A percentile compares a stretch with the other conserved stretches of the same genome.
These are phyloP conservation scores for Lactarius pseudohatsudake DNA, from an alignment of 768 basidiomycete species.

Conservation along the genomic window DNA sequence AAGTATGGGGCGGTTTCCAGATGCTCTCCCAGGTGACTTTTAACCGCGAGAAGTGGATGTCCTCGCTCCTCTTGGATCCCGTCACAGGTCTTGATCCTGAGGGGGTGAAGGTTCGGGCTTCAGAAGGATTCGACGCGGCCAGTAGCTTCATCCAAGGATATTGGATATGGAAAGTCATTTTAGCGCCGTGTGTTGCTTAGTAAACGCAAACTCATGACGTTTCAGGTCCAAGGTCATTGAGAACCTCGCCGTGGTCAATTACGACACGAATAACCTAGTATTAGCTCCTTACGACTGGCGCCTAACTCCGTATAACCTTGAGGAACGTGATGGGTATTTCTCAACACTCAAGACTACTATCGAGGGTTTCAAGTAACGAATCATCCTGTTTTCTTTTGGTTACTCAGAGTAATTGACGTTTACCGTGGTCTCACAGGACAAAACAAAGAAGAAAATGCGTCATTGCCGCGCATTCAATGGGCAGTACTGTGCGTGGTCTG, in stretches of 20 bases:
- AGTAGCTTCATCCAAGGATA: slow-evolving; percentile 86
- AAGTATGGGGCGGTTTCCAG: slow-evolving; percentile 73
- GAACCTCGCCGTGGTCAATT: slow-evolving; percentile 89
- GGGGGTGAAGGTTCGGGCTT: slow-evolving; percentile 83
- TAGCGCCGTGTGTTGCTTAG: not conserved
- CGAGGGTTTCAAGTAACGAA: slow-evolving; percentile 67
- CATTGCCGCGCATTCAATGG: slow-evolving; percentile 85
- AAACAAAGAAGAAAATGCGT: slow-evolving; percentile 79
- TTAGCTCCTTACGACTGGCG: slow-evolving; percentile 93
- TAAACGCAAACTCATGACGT: not conserved
- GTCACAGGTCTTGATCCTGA: slow-evolving; percentile 88
- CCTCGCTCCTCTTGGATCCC: slow-evolving; percentile 87
- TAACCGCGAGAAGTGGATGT: slow-evolving; percentile 86
- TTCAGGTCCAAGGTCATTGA: slow-evolving; percentile 87
- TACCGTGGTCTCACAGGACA: slow-evolving; percentile 41
- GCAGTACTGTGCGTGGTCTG: slow-evolving; percentile 59
- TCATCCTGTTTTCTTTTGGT: not conserved
- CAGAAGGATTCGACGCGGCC: slow-evolving; percentile 89
- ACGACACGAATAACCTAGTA: slow-evolving; percentile 86
- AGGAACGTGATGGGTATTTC: slow-evolving; percentile 89
- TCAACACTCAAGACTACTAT: slow-evolving; percentile 78
- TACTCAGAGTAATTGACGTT: not conserved
- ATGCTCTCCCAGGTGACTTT: slow-evolving; percentile 85
- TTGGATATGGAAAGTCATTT: slow-evolving; percentile 76
- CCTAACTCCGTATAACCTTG: slow-evolving; percentile 83